phyloP scores from a whole-genome alignment of 2,329 filamentous ascomycete species.

The Aspergillus alliaceus region DNA sequence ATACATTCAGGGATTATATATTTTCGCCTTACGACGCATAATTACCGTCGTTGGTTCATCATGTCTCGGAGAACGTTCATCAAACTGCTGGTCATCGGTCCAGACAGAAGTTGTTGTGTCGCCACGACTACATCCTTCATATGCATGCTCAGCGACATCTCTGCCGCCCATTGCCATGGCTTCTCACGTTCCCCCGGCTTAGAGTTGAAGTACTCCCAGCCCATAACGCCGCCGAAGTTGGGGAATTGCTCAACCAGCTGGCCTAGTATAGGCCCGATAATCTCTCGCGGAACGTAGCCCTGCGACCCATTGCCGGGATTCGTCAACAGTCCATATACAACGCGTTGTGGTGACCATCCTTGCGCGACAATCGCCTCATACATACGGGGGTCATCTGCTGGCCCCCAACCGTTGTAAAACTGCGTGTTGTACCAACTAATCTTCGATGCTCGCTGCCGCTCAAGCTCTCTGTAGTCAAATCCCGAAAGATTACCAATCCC shows the following conservation, averaged over 20 bases:
- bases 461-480: conserved; percentile 76
- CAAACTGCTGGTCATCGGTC: conserved; percentile 31
- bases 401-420: conserved; percentile 90
- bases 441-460: conserved; percentile 62
- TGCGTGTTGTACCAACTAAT: conserved; percentile 89
- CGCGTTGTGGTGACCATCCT: conserved; percentile 71
- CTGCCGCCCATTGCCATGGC: conserved; percentile 77
- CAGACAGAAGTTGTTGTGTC: conserved; percentile 30
- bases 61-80: conserved; percentile 32
- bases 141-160: conserved; percentile 57
- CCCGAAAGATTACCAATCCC: conserved; percentile 67
- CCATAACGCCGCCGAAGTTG: conserved; percentile 83
- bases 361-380: conserved; percentile 44
- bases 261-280: conserved; percentile 58
- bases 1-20: no score
- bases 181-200: conserved; percentile 61
- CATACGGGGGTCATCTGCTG: conserved; percentile 52
- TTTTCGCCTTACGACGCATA: no score
- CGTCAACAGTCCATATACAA: conserved; percentile 81
- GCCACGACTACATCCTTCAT: conserved; percentile 40
- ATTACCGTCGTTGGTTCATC: conserved; percentile 23
- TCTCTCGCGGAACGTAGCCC: conserved; percentile 62
- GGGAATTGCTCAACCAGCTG: conserved; percentile 61
- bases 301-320: conserved; percentile 69
- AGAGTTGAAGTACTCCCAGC: conserved; percentile 93